Evolutionary conservation across 495 filamentous ascomycete species (phyloP).

Genomic region (Penicillium dipodomyicola): DNA sequence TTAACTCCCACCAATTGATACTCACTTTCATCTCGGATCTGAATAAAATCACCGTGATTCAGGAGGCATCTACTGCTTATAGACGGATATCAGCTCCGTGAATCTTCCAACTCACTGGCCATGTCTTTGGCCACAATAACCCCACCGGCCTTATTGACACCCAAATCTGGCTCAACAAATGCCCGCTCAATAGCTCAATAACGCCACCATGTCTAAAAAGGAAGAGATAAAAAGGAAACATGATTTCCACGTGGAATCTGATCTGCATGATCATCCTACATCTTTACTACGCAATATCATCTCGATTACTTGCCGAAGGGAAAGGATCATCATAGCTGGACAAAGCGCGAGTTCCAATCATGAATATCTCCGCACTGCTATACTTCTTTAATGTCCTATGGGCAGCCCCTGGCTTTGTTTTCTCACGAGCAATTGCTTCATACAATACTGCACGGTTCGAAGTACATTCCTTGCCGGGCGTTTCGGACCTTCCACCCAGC

Average conservation of each 20-base stretch:
- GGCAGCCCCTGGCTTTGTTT: conserved; percentile 12
- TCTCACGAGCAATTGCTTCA: conserved; percentile 2
- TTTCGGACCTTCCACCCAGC: conserved; percentile 32
- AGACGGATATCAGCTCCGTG: not conserved
- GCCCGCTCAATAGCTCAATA: conserved; percentile 6
- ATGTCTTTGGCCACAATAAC: not conserved
- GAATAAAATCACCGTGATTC: not conserved
- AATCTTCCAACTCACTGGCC: not conserved
- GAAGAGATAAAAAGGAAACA: conserved; percentile 7
- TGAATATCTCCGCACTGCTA: conserved; percentile 23
- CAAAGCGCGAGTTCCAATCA: conserved; percentile 3
- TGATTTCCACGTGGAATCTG: conserved; percentile 1
- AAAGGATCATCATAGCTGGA: not conserved
- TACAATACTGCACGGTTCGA: conserved; percentile 24
- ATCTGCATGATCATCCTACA: not conserved
- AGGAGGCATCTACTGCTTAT: not conserved
- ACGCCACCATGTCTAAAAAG: not conserved
- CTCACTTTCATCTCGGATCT: not conserved
- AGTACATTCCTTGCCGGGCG: conserved; percentile 32
- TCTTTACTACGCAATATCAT: not conserved
- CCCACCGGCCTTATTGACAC: conserved; percentile 21
- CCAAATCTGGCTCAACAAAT: conserved; percentile 21
- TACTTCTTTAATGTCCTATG: conserved; percentile 25
- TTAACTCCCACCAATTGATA: not conserved
- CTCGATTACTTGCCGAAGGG: not conserved